These are phyloP conservation scores for Metschnikowia henanensis DNA, from an alignment of 805 yeast species.

Conservation along the genomic window DNA sequence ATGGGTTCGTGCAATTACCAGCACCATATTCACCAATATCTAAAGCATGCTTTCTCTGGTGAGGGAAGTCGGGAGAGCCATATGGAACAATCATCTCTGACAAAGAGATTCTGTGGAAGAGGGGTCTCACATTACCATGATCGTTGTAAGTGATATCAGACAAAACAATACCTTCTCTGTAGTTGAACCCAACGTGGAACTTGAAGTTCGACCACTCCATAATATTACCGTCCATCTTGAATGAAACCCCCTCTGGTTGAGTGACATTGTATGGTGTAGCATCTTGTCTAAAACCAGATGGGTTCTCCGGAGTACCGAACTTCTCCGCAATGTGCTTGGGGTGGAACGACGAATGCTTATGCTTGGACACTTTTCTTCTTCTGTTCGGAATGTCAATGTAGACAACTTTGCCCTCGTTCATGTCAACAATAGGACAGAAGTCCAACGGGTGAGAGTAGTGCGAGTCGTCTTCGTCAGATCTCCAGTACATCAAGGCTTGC, in stretches of 20 bases:
- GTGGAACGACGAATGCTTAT: slow-evolving; percentile 69
- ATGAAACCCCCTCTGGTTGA: slow-evolving; percentile 84
- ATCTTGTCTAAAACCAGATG: slow-evolving; percentile 56
- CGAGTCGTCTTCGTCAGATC: slow-evolving; percentile 74
- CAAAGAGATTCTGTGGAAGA: slow-evolving; percentile 76
- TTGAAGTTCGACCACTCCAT: slow-evolving; percentile 79
- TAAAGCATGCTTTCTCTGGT: slow-evolving; percentile 82
- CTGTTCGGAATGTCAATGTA: slow-evolving; percentile 74
- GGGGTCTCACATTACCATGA: slow-evolving; percentile 69
- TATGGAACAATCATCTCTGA: slow-evolving; percentile 87
- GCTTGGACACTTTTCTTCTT: slow-evolving; percentile 69
- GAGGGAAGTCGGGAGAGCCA: slow-evolving; percentile 77
- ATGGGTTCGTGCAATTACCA: slow-evolving; percentile 80
- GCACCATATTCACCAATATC: slow-evolving; percentile 90
- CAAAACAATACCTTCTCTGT: slow-evolving; percentile 81
- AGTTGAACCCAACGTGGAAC: slow-evolving; percentile 81
- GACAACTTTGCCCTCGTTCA: slow-evolving; percentile 65
- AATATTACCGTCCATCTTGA: slow-evolving; percentile 65
- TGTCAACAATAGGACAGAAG: slow-evolving; percentile 80
- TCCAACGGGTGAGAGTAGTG: slow-evolving; percentile 76
- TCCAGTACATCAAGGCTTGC: slow-evolving; percentile 79
- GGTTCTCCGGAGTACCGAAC: slow-evolving; percentile 49
- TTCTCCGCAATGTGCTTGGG: slow-evolving; percentile 62
- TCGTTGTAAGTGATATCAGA: slow-evolving; percentile 74
- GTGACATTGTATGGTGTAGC: slow-evolving; percentile 67